phyloP scores from a whole-genome alignment of 768 basidiomycete genomes.

The Termitomyces sp. region DNA sequence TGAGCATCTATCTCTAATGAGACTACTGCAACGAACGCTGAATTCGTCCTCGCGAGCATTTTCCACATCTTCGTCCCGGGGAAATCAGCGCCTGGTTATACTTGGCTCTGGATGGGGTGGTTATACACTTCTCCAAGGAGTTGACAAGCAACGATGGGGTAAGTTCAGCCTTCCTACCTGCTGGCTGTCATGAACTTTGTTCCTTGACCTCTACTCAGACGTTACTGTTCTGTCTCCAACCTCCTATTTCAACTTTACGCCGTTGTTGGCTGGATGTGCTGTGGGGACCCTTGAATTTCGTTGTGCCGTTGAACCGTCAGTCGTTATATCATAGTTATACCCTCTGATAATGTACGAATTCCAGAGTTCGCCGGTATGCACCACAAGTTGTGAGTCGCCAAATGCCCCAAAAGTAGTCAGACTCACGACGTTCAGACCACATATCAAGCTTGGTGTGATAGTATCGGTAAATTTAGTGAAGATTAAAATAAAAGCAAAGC shows the following conservation, averaged over 20 bases:
- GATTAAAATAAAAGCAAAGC: background rate
- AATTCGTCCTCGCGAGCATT: background rate
- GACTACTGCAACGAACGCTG: background rate
- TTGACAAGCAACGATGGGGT: constrained; percentile 75
- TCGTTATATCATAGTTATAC: constrained; percentile 1
- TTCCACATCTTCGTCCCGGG: constrained; percentile 3
- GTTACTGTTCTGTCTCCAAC: constrained; percentile 64
- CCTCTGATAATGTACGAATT: background rate
- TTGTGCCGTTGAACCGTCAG: constrained; percentile 77
- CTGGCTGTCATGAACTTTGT: background rate
- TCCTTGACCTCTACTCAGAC: constrained; percentile 31
- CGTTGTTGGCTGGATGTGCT: constrained; percentile 62
- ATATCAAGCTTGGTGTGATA: constrained; percentile 76
- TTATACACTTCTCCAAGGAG: constrained; percentile 57
- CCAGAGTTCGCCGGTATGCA: constrained; percentile 10
- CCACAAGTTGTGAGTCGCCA: constrained; percentile 8
- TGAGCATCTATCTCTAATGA: background rate
- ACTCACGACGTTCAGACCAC: constrained; percentile 33
- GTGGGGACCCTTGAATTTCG: constrained; percentile 85
- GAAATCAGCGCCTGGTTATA: constrained; percentile 52
- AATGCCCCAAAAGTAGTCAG: background rate
- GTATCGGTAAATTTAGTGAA: constrained; percentile 41
- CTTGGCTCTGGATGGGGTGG: constrained; percentile 80
- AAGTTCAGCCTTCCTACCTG: constrained; percentile 16
- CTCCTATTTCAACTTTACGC: constrained; percentile 65